Conservation (phyloP, 768 basidiomycete species). For the Tricholoma flavovirens region DNA sequence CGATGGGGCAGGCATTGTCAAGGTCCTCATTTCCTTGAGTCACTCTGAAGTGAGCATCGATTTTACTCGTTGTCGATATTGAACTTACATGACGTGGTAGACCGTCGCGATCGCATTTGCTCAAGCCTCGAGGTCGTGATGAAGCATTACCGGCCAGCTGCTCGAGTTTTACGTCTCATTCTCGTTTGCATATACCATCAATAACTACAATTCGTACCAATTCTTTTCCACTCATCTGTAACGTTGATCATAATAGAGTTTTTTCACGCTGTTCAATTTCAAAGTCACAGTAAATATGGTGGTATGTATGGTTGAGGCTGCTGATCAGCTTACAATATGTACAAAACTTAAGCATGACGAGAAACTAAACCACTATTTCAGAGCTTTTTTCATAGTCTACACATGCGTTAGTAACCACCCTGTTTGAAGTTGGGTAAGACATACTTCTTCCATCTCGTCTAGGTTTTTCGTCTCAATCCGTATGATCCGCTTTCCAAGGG, state of each 20-base stretch:
- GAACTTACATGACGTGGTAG: constrained; percentile 27
- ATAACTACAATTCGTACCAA: constrained; percentile 6
- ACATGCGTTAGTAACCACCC: neutral
- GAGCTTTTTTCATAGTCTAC: constrained; percentile 79
- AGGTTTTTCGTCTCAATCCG: constrained; percentile 86
- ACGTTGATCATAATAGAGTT: constrained; percentile 14
- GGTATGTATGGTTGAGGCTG: neutral
- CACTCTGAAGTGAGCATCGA: constrained; percentile 76
- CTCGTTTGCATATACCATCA: constrained; percentile 10
- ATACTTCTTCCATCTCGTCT: constrained; percentile 90
- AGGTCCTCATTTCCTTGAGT: constrained; percentile 79
- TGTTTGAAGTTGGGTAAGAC: constrained; percentile 17
- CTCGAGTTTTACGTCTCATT: constrained; percentile 7
- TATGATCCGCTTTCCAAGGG: constrained; percentile 71
- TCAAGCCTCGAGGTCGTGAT: constrained; percentile 51
- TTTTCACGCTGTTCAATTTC: constrained; percentile 3
- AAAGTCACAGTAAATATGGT: neutral
- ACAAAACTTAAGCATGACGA: neutral
- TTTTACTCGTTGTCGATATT: neutral
- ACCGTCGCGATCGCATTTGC: constrained; percentile 86
- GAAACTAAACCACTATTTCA: constrained; percentile 44
- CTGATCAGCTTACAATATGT: neutral
- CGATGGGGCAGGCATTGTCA: constrained; percentile 61
- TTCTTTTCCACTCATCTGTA: constrained; percentile 10
- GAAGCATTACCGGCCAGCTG: constrained; percentile 3